These are phyloP conservation scores for Claviceps maximensis DNA, from an alignment of 2,329 filamentous ascomycete species.

Conservation along the genomic window DNA sequence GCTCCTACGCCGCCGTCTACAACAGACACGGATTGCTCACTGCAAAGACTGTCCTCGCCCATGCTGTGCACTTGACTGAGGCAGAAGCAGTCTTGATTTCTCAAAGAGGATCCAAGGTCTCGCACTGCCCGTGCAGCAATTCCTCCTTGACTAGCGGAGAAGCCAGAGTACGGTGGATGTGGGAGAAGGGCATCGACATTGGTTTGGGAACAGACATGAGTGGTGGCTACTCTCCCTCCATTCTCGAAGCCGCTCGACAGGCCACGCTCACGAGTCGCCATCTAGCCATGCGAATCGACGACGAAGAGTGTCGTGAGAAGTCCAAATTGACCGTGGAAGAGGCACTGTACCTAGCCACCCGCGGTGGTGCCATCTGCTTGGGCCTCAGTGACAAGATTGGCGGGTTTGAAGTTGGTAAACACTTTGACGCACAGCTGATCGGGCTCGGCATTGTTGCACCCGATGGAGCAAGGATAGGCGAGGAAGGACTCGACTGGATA, in stretches of 20 bases:
- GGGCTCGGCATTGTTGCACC: constrained; percentile 39
- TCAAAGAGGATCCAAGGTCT: constrained; percentile 48
- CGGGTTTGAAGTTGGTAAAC: constrained; percentile 72
- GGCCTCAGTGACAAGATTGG: constrained; percentile 62
- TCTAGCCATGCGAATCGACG: constrained; percentile 40
- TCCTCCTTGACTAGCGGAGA: constrained; percentile 67
- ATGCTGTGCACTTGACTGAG: constrained; percentile 63
- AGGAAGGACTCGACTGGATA: constrained; percentile 10
- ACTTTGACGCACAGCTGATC: constrained; percentile 84
- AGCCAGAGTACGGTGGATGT: constrained; percentile 59
- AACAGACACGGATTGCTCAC: constrained; percentile 59
- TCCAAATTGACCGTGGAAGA: constrained; percentile 73
- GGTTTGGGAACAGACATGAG: constrained; percentile 85
- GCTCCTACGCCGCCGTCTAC: constrained; percentile 66
- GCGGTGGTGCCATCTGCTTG: constrained; percentile 74
- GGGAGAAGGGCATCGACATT: constrained; percentile 63
- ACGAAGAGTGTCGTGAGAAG: constrained; percentile 26
- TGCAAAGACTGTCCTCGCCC: constrained; percentile 65
- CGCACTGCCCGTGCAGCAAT: constrained; percentile 83
- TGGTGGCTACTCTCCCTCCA: constrained; percentile 70
- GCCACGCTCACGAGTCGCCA: constrained; percentile 67
- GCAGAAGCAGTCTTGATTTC: constrained; percentile 55
- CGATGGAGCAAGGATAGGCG: constrained; percentile 14
- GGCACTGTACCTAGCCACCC: constrained; percentile 71
- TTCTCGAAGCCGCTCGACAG: constrained; percentile 73